These are phyloP conservation scores for Geopyxis carbonaria DNA, from an alignment of 495 filamentous ascomycete genomes.

Conservation along the genomic window DNA sequence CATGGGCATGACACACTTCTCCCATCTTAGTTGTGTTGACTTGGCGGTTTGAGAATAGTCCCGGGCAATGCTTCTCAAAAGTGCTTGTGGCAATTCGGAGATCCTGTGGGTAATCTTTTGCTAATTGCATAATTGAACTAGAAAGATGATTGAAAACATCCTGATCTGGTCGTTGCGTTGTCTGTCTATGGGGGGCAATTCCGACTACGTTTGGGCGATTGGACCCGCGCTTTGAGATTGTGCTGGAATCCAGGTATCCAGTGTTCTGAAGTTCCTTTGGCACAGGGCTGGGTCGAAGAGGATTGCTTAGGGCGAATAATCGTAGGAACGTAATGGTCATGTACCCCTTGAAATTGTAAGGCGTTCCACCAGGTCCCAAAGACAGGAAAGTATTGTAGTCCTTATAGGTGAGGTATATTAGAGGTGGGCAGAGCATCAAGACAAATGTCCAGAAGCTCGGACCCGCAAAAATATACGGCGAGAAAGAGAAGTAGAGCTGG, in stretches of 20 bases:
- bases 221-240: conserved; percentile 42
- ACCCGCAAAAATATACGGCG: too few species aligned
- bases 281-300: conserved; percentile 29
- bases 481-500: too few species aligned
- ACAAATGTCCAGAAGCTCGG: too few species aligned
- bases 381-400: conserved; percentile 63
- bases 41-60: conserved; percentile 42
- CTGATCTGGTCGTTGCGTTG: conserved; percentile 41
- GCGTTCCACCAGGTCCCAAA: conserved; percentile 67
- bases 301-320: conserved; percentile 41
- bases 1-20: conserved; percentile 70
- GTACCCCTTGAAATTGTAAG: conserved; percentile 55
- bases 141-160: conserved; percentile 36
- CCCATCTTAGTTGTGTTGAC: conserved; percentile 50
- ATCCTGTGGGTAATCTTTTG: conserved; percentile 29
- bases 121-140: conserved; percentile 35
- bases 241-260: conserved; percentile 31
- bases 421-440: conserved; percentile 9
- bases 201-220: conserved; percentile 48
- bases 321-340: conserved; percentile 46
- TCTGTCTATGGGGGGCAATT: conserved; percentile 66
- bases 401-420: conserved; percentile 43
- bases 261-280: conserved; percentile 18
- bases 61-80: conserved; percentile 65
- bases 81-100: conserved; percentile 49